These are phyloP conservation scores for Eimeria praecox DNA, from an alignment of 169 alveolate genomes.

Conservation along the genomic window DNA sequence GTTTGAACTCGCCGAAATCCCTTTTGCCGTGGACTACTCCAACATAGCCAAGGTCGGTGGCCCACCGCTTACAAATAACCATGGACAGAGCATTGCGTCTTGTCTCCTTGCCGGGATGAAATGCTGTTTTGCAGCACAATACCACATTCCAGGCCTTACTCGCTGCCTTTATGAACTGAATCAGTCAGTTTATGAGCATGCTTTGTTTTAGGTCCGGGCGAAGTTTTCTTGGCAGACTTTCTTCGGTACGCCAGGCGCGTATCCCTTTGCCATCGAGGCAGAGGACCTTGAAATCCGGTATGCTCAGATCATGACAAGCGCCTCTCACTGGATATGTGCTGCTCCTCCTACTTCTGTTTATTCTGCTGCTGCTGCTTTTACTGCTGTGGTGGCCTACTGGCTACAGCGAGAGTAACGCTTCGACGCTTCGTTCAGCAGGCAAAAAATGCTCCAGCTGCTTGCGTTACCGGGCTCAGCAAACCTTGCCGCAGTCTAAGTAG, in stretches of 20 bases:
- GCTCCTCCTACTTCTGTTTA: background rate
- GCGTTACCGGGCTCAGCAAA: too few species aligned
- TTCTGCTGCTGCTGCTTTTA: conserved; percentile 11
- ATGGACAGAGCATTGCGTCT: background rate
- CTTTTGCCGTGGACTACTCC: conserved; percentile 89
- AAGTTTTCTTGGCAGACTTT: conserved; percentile 88
- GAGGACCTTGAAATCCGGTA: conserved; percentile 87
- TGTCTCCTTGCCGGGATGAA: background rate
- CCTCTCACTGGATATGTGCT: background rate
- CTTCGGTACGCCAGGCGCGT: conserved; percentile 79
- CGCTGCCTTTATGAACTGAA: too few species aligned
- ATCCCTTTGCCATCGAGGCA: conserved; percentile 84
- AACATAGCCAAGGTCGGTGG: conserved; percentile 84
- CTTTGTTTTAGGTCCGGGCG: conserved; percentile 83
- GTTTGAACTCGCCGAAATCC: conserved; percentile 89
- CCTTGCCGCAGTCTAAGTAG: background rate
- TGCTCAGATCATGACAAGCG: background rate
- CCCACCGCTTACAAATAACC: background rate
- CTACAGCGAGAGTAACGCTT: too few species aligned
- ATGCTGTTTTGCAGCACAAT: background rate
- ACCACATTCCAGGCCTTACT: background rate
- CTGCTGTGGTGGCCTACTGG: conserved; percentile 20
- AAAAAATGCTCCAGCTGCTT: background rate
- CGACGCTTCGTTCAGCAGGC: background rate
- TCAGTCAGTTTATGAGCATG: background rate